phyloP scores from a whole-genome alignment of 1,284 basidiomycete genomes.

The Cerioporus squamosus region DNA sequence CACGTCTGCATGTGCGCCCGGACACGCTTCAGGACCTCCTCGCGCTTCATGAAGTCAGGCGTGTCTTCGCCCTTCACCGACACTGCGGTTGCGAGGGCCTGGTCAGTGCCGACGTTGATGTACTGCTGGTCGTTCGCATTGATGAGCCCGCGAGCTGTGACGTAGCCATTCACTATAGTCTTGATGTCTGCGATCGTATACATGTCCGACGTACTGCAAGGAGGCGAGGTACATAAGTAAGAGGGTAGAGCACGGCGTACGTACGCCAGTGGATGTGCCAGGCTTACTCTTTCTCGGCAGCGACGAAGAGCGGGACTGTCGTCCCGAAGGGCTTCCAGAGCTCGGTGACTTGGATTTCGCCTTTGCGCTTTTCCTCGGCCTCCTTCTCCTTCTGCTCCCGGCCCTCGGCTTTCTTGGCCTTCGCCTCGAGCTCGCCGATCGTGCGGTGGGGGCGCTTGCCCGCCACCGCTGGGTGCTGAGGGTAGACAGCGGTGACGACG shows the following conservation, averaged over 20 bases:
- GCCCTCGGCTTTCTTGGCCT: constrained; percentile 55
- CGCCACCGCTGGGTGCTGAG: constrained; percentile 59
- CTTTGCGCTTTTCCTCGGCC: constrained; percentile 48
- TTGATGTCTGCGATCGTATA: constrained; percentile 64
- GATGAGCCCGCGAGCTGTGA: constrained; percentile 62
- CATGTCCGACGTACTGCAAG: constrained; percentile 50
- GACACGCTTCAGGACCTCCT: constrained; percentile 65
- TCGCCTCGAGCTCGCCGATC: constrained; percentile 63
- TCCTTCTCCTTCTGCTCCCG: constrained; percentile 50
- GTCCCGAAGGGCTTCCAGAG: constrained; percentile 74
- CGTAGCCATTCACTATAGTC: constrained; percentile 62
- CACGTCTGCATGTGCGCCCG: constrained; percentile 72
- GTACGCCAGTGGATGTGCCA: not conserved
- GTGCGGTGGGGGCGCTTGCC: constrained; percentile 60
- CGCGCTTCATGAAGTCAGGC: constrained; percentile 66
- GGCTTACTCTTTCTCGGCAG: constrained; percentile 57
- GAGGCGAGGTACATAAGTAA: not conserved
- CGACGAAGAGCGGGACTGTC: constrained; percentile 65
- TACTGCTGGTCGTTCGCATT: constrained; percentile 71
- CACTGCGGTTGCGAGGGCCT: constrained; percentile 51
- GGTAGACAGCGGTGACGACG: constrained; percentile 63
- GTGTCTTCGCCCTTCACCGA: constrained; percentile 48
- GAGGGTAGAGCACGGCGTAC: too few relatives aligned
- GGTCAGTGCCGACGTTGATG: constrained; percentile 66
- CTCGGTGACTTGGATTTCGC: constrained; percentile 62